Percentiles rank a stretch among this genome's conserved stretches.
Conservation (phyloP, 768 basidiomycete genomes). For the Royoungia palumana region DNA sequence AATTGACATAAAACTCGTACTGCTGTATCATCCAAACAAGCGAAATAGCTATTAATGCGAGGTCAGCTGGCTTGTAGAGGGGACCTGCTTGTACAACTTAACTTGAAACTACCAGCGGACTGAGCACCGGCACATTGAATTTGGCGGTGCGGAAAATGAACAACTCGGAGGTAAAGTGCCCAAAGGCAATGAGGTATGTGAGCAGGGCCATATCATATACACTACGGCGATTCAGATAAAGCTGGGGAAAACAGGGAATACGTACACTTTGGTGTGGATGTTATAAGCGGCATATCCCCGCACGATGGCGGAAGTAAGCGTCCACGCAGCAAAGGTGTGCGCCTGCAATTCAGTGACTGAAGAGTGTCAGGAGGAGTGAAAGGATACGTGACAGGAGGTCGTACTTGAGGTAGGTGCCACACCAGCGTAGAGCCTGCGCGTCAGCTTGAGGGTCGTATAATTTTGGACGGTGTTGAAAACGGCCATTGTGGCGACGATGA, state of each 20-base stretch:
- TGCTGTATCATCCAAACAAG: slow-evolving; percentile 85
- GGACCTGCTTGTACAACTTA: slow-evolving; percentile 34
- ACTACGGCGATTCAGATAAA: slow-evolving; percentile 39
- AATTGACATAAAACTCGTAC: slow-evolving; percentile 73
- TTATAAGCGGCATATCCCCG: slow-evolving; percentile 88
- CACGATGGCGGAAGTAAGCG: slow-evolving; percentile 77
- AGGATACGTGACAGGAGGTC: neutral
- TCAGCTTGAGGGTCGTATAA: slow-evolving; percentile 72
- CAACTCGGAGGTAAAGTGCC: slow-evolving; percentile 84
- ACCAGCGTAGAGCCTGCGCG: slow-evolving; percentile 68
- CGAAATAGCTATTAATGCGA: slow-evolving; percentile 47
- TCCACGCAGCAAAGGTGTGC: slow-evolving; percentile 91
- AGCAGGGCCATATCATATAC: slow-evolving; percentile 86
- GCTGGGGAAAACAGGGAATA: slow-evolving; percentile 10
- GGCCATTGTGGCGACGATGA: slow-evolving; percentile 72
- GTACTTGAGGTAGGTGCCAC: slow-evolving; percentile 40
- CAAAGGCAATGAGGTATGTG: slow-evolving; percentile 87
- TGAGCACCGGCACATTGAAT: slow-evolving; percentile 54
- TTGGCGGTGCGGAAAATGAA: slow-evolving; percentile 77
- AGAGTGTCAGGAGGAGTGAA: neutral
- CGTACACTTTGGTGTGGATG: slow-evolving; percentile 77
- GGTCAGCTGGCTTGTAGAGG: slow-evolving; percentile 6
- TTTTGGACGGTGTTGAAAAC: slow-evolving; percentile 87
- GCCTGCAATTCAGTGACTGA: slow-evolving; percentile 85
- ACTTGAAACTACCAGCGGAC: slow-evolving; percentile 87